A percentile compares a stretch with the other conserved stretches of the same genome.
Evolutionary conservation across 352 stramenopile genomes (phyloP).

Genomic region (Pythium myriotylum): DNA sequence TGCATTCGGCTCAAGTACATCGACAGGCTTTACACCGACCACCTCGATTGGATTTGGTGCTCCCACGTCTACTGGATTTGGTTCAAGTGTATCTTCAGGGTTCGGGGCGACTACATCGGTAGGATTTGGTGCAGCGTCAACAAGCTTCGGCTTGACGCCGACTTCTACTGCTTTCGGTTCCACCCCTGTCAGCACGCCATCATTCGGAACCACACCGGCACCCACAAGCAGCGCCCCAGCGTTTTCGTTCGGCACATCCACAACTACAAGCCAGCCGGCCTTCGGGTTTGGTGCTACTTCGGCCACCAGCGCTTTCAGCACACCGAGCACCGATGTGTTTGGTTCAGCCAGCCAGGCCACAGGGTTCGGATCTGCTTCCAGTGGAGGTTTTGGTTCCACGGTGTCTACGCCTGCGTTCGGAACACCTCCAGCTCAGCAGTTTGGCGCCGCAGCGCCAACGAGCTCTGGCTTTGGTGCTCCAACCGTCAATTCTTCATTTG

Average conservation of each 20-base stretch:
- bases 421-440: slow-evolving; percentile 28
- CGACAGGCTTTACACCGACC: no score
- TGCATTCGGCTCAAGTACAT: no score
- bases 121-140: background rate
- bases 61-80: slow-evolving; percentile 44
- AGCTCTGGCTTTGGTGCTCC: slow-evolving; percentile 24
- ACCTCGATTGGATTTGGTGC: slow-evolving; percentile 1
- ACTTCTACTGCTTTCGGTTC: slow-evolving; percentile 42
- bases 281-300: slow-evolving; percentile 25
- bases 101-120: slow-evolving; percentile 29
- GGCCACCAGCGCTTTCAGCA: slow-evolving; percentile 27
- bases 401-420: slow-evolving; percentile 41
- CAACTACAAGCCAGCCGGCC: slow-evolving; percentile 26
- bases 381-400: slow-evolving; percentile 23
- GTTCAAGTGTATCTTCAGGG: slow-evolving; percentile 27
- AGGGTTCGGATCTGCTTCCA: slow-evolving; percentile 24
- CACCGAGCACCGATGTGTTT: slow-evolving; percentile 39
- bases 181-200: slow-evolving; percentile 33
- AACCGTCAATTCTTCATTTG: slow-evolving; percentile 26
- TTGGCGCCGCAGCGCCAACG: slow-evolving; percentile 35
- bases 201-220: slow-evolving; percentile 40
- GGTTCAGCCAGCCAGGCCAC: slow-evolving; percentile 28
- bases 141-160: slow-evolving; percentile 12
- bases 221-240: slow-evolving; percentile 30
- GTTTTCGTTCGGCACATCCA: slow-evolving; percentile 31